Evolutionary conservation across 192 early-diverging fungal genomes (phyloP), one percentile per base, ranked within the genome.

Genomic region (Entrophospora sp.): DNA sequence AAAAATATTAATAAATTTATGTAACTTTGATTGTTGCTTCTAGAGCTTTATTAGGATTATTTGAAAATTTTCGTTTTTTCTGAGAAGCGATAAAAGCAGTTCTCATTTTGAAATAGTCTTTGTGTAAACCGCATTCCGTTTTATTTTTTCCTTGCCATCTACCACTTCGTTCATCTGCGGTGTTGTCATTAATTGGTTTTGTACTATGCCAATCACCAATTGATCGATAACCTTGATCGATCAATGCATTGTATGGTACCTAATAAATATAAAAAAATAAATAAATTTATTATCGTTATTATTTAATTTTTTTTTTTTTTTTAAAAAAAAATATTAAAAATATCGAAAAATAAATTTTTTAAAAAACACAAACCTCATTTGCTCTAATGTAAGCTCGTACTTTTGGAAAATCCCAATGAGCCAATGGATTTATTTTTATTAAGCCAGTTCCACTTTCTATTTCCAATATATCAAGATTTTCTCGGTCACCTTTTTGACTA

Each of bases 121-220:
- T 94, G 79, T 97, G 95, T 36, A 97, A 70, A 0, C 95, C 95
- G 70, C 95, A 97, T 77, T 97, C 95, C 2, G 88, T 85, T 80
- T 97, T 96, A 58, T 87, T 79, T 55, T 86, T 79, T 5, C 91
- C 92, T 51, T 82, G 78, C 92, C 92, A 97, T 45, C 95, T 83
- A 13, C 95, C 95, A 18, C 82, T 85, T 2, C 95, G 86, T 77
- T 97, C 95, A 53, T 77, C 77, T 66, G 83, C 84, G 28, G 83
- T 82, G 35, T 79, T 80, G 28, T 70, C 73, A 8, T 75, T 73
- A 32, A 87, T 85, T 6, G 87, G 81, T 35, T 80, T 78, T 7
- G 95, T 97, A 49, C 88, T 91, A 72, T 97, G 95, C 78, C 83
- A 87, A 75, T 97, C 95, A 49, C 95, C 95, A 53, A 97, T 83